Evolutionary conservation across 306 rosid genomes (phyloP).

Genomic region (Pachyrhizus erosus): DNA sequence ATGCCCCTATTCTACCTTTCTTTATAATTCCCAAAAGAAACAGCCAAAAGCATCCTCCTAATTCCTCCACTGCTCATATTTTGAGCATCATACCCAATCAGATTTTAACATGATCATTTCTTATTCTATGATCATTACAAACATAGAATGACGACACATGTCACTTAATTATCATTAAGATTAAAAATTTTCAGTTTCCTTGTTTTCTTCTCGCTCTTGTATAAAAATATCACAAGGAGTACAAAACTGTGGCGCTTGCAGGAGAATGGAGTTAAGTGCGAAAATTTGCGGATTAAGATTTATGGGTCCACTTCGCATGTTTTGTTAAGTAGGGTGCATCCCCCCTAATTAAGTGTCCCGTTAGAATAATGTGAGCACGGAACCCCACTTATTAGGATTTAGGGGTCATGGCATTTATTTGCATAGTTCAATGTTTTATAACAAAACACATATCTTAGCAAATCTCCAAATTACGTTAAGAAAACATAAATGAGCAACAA

Average conservation of each 20-base stretch:
- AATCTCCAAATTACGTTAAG: slow-evolving; percentile 28
- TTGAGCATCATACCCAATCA: slow-evolving; percentile 40
- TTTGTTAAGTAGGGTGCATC: slow-evolving; percentile 56
- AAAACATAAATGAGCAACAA: slow-evolving; percentile 14
- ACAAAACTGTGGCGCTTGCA: neutral
- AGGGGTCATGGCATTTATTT: slow-evolving; percentile 52
- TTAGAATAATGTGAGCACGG: slow-evolving; percentile 24
- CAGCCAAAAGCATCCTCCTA: slow-evolving; percentile 55
- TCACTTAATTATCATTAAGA: slow-evolving; percentile 25
- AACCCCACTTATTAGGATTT: slow-evolving; percentile 48
- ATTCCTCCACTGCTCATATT: slow-evolving; percentile 40
- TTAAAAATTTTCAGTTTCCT: slow-evolving; percentile 24
- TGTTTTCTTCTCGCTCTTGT: neutral
- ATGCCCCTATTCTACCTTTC: slow-evolving; percentile 49
- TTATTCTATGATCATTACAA: neutral
- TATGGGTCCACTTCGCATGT: slow-evolving; percentile 57
- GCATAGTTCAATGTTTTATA: slow-evolving; percentile 44
- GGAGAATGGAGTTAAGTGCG: slow-evolving; percentile 2
- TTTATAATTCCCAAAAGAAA: slow-evolving; percentile 38
- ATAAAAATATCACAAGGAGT: neutral
- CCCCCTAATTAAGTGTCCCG: slow-evolving; percentile 45
- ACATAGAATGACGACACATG: slow-evolving; percentile 1
- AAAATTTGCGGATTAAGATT: slow-evolving; percentile 4
- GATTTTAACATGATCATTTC: neutral
- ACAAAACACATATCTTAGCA: slow-evolving; percentile 35